Percentiles rank a stretch among this genome's conserved stretches.
These are phyloP conservation scores for Aspergillus latus DNA, from an alignment of 2,329 filamentous ascomycete species.

Conservation along the genomic window DNA sequence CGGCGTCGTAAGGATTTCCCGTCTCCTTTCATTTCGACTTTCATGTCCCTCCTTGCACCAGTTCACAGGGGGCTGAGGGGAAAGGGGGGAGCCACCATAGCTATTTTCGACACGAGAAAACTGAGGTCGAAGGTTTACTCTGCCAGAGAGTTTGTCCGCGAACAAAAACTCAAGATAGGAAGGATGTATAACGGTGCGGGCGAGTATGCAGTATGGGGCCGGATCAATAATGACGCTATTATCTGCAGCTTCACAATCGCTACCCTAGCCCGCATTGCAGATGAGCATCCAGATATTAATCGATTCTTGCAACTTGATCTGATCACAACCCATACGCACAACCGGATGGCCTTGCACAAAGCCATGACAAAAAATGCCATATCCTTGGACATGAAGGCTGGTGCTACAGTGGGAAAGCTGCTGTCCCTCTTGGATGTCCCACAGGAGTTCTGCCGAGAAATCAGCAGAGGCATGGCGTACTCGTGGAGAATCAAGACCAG, in stretches of 20 bases:
- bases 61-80: slow-evolving; percentile 33
- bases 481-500: slow-evolving; percentile 24
- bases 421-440: slow-evolving; percentile 24
- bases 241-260: slow-evolving; percentile 28
- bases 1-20: slow-evolving; percentile 18
- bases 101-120: slow-evolving; percentile 32
- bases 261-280: slow-evolving; percentile 22
- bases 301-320: slow-evolving; percentile 28
- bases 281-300: slow-evolving; percentile 20
- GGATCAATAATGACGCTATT: slow-evolving; percentile 29
- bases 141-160: slow-evolving; percentile 25
- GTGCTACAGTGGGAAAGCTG: slow-evolving; percentile 25
- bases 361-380: slow-evolving; percentile 14
- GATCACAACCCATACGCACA: slow-evolving; percentile 14
- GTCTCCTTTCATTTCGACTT: slow-evolving; percentile 39
- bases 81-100: slow-evolving; percentile 26
- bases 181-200: slow-evolving; percentile 27
- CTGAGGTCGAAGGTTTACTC: slow-evolving; percentile 28
- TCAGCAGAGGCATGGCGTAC: slow-evolving; percentile 23
- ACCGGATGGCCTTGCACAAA: slow-evolving; percentile 15
- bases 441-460: slow-evolving; percentile 19
- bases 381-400: slow-evolving; percentile 19
- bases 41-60: slow-evolving; percentile 26
- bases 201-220: slow-evolving; percentile 40
- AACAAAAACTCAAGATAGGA: slow-evolving; percentile 19